These are phyloP conservation scores for Moesziomyces aphidis DNA, from an alignment of 1,284 basidiomycete genomes.

Conservation along the genomic window DNA sequence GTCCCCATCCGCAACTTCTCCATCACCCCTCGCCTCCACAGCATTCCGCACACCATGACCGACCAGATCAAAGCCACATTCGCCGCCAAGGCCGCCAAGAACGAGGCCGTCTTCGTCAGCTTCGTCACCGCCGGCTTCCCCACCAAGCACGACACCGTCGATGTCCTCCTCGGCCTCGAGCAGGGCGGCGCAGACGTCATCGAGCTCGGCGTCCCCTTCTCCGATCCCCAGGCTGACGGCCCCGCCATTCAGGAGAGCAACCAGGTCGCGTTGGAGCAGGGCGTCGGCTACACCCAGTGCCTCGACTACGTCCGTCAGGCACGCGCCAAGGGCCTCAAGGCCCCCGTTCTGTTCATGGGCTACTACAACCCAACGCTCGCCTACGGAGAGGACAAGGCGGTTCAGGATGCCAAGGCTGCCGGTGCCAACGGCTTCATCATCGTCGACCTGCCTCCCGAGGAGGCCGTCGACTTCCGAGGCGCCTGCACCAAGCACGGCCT, in stretches of 20 bases:
- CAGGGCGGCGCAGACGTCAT: slow-evolving; percentile 93
- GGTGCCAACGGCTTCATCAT: slow-evolving; percentile 98
- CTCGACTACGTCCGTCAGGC: slow-evolving; percentile 84
- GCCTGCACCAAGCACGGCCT: slow-evolving; percentile 86
- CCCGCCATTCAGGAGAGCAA: slow-evolving; percentile 92
- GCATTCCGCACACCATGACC: slow-evolving; percentile 45
- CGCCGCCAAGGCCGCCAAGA: slow-evolving; percentile 57
- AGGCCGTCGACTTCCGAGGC: slow-evolving; percentile 87
- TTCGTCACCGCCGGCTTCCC: slow-evolving; percentile 67
- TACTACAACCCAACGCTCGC: slow-evolving; percentile 86
- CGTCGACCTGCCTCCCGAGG: slow-evolving; percentile 97
- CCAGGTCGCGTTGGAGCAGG: slow-evolving; percentile 63
- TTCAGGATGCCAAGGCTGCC: slow-evolving; percentile 84
- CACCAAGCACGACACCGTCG: slow-evolving; percentile 77
- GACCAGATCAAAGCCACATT: slow-evolving; percentile 60
- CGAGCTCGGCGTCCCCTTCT: slow-evolving; percentile 93
- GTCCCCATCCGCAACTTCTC: slow-evolving; percentile 2
- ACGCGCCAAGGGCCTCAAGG: slow-evolving; percentile 81
- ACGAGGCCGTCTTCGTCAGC: slow-evolving; percentile 65
- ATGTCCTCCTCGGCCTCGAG: slow-evolving; percentile 89
- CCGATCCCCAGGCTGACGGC: slow-evolving; percentile 91
- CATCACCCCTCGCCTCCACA: neutral
- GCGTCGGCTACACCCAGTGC: slow-evolving; percentile 60
- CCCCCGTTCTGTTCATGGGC: slow-evolving; percentile 88
- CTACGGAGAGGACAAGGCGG: slow-evolving; percentile 93